Percentiles rank a stretch among this genome's conserved stretches.
Conservation (phyloP, 495 filamentous ascomycete species). For the Zalerion maritima region DNA sequence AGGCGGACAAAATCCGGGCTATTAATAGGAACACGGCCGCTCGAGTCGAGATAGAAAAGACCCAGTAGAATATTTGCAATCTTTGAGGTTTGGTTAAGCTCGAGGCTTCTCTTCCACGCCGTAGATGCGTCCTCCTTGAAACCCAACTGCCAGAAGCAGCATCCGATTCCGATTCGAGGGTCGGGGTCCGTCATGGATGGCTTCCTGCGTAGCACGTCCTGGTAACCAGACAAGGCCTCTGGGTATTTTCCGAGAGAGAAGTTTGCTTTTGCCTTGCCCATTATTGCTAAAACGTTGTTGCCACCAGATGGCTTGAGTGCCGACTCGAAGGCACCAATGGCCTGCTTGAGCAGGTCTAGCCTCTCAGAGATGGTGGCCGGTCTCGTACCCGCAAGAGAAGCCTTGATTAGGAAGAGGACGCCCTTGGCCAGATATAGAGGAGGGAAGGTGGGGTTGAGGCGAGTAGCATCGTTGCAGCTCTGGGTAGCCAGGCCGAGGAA, state of each 20-base stretch:
- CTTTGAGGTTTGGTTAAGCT: constrained; percentile 80
- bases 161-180: constrained; percentile 85
- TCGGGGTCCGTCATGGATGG: constrained; percentile 88
- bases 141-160: constrained; percentile 89
- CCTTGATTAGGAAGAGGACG: constrained; percentile 72
- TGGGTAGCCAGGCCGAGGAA: constrained; percentile 84
- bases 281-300: constrained; percentile 75
- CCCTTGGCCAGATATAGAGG: constrained; percentile 85
- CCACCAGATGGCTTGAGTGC: constrained; percentile 67
- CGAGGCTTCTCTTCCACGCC: constrained; percentile 78
- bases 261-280: constrained; percentile 72
- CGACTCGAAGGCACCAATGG: constrained; percentile 85
- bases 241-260: constrained; percentile 72
- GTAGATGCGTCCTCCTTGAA: constrained; percentile 81
- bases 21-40: constrained; percentile 61
- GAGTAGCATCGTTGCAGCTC: constrained; percentile 80
- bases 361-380: constrained; percentile 59
- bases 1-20: constrained; percentile 58
- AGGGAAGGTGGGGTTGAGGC: constrained; percentile 82
- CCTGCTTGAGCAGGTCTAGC: constrained; percentile 61
- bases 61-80: constrained; percentile 81
- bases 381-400: constrained; percentile 50
- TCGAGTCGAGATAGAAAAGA: constrained; percentile 72
- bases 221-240: constrained; percentile 71
- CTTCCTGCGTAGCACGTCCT: constrained; percentile 68